These are phyloP conservation scores for Podila clonocystis DNA, from an alignment of 192 early-diverging fungal species.

Conservation along the genomic window DNA sequence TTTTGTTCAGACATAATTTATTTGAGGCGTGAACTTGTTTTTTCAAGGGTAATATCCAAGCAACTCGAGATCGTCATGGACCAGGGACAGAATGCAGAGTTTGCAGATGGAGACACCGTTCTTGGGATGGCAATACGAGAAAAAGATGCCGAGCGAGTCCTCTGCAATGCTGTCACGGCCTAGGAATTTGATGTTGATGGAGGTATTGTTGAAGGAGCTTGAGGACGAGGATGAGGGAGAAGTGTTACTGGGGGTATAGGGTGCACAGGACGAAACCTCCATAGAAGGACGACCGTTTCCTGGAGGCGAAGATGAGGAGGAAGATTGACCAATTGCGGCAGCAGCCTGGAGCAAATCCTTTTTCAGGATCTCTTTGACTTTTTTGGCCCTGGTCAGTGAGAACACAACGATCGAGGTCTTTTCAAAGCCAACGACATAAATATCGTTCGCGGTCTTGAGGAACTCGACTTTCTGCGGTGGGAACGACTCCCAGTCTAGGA, in stretches of 20 bases:
- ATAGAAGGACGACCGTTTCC: neutral
- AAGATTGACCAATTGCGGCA: neutral
- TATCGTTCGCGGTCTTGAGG: constrained; percentile 23
- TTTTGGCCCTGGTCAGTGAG: constrained; percentile 30
- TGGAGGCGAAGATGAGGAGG: neutral
- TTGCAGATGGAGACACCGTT: constrained; percentile 41
- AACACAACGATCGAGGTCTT: constrained; percentile 27
- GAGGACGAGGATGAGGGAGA: neutral
- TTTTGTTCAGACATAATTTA: neutral
- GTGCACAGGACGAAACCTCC: neutral
- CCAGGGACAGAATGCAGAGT: constrained; percentile 7
- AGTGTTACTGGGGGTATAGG: neutral
- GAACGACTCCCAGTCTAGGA: constrained; percentile 32
- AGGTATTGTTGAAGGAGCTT: neutral
- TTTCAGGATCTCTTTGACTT: constrained; percentile 34
- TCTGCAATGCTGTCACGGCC: constrained; percentile 37
- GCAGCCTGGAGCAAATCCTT: constrained; percentile 22
- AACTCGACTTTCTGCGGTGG: constrained; percentile 49
- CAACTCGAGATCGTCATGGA: constrained; percentile 30
- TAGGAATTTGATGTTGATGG: constrained; percentile 34
- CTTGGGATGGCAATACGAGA: constrained; percentile 37
- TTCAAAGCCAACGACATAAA: constrained; percentile 48
- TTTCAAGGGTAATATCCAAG: constrained; percentile 24
- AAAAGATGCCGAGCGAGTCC: constrained; percentile 40
- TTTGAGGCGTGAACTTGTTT: too few relatives aligned